Evolutionary conservation across 352 stramenopile genomes (phyloP), one percentile per base, ranked within the genome.

Genomic region (Phytopythium cucurbitacearum): DNA sequence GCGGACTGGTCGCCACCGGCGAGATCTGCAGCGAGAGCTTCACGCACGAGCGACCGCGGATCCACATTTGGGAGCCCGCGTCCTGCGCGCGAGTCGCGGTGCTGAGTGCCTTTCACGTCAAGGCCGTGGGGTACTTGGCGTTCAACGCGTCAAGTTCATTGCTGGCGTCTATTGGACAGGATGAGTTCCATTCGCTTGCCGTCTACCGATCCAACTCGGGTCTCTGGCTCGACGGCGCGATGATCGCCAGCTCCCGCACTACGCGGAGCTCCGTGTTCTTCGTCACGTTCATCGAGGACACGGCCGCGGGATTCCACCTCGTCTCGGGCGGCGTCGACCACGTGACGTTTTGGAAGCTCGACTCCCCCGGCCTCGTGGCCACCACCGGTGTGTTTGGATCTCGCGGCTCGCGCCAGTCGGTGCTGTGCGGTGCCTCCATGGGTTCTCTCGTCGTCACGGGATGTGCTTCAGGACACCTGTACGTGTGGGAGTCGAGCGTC

Each of bases 1-100:
- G 82, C 37, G 63, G 62, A 13, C 77, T 88, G 28, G 60, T 91
- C 6, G 82, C 82, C 9, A 90, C 80, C 0, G 82, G 82, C 5
- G 82, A 93, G 60, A 86, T 91, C 34, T 89, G 78, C 44, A 62
- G 59, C 13, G 64, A 84, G 38, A 76, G 71, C 46, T 65, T 82
- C 36, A 59, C 75, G 45, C 60, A 67, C 15, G 81, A 91, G 48
- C 59, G 65, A 1, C 82, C 82, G 12, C 73, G 73, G 1, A 82
- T 93, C 8, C 82, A 93, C 43, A 57, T 93, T 1, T 92, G 82
- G 82, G 82, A 91, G 44, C 77, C 77, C 12, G 66, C 77, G 7
- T 80, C 77, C 3, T 88, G 80, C 37, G 62, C 65, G 4, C 55
- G 55, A 4, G 64, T 89, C 4, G 51, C 69, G 0, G 57, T 84